Evolutionary conservation across 768 basidiomycete species (phyloP), one percentile per base, ranked within the genome.

Genomic region (Amanita phalloides): DNA sequence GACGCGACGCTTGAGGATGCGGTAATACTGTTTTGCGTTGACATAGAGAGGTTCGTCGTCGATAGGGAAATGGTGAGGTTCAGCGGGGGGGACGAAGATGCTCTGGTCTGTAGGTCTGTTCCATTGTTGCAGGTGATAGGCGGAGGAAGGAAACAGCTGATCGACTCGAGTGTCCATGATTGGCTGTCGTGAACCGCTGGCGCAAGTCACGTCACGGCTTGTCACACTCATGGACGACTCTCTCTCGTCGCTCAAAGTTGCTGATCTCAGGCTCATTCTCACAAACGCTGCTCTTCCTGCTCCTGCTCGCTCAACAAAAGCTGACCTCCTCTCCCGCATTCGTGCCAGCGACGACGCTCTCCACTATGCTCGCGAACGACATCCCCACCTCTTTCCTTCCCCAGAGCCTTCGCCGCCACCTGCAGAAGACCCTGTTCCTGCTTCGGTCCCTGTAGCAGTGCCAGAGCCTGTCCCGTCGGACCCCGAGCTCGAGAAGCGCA

Each of bases 41-140:
- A 99, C 96, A 70, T 97, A 97, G 58, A 99, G 83, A 25, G 96
- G 95, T 66, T 99, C 95, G 57, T 97, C 93, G 69, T 97, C 94
- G 60, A 90, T 75, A 68, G 66, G 28, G 41, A 30, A 30, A n/a
- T 33, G 11, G 33, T 9, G 37, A 0, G 48, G 6, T 30, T 53
- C 36, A 0, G 30, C n/a, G 20, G 23, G 47, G 17, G 38, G 45
- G 54, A 63, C 58, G 56, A 70, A 70, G 53, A 64, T 28, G 46
- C 7, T 48, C 30, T 53, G 45, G 11, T 36, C 20, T 17, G 36
- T 28, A n/a, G 48, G 14, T 41, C 48, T 49, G 37, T 42, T 44
- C 41, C 47, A 53, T 39, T 53, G 51, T 9, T 45, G 51, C 33
- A 71, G 65, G 59, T 78, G 76, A 68, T 79, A 75, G 63, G 73